Evolutionary conservation across 208 protist genomes (phyloP).

Genomic region (Leishmania mexicana): DNA sequence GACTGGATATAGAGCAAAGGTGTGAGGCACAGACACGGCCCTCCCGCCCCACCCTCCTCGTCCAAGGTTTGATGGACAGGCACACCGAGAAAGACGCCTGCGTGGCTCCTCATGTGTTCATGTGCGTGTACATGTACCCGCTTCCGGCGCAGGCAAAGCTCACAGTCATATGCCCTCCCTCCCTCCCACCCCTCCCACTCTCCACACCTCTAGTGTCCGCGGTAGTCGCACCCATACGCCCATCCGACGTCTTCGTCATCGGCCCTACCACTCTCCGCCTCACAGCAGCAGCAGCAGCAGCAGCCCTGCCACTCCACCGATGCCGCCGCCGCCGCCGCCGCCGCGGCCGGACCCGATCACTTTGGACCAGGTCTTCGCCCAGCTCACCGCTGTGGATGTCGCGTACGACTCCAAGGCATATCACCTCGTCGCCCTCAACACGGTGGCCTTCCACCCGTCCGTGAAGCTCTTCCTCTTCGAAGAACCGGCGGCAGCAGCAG

Average conservation of each 20-base stretch:
- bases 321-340: conserved; percentile 45
- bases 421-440: conserved; percentile 79
- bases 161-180: background rate
- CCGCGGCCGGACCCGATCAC: conserved; percentile 83
- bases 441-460: conserved; percentile 76
- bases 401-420: conserved; percentile 64
- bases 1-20: too few species aligned
- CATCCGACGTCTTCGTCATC: background rate
- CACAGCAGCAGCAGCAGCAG: background rate
- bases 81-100: background rate
- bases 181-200: background rate
- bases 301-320: background rate
- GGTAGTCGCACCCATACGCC: background rate
- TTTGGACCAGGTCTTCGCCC: conserved; percentile 77
- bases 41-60: background rate
- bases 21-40: too few species aligned
- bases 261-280: background rate
- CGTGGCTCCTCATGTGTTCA: background rate
- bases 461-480: conserved; percentile 88
- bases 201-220: background rate
- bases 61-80: background rate
- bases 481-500: conserved; percentile 7
- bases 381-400: conserved; percentile 45
- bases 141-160: background rate
- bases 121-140: conserved; percentile 2